Evolutionary conservation across 2,329 filamentous ascomycete species (phyloP), one percentile per base, ranked within the genome.

Genomic region (Ophiostoma ulmi): DNA sequence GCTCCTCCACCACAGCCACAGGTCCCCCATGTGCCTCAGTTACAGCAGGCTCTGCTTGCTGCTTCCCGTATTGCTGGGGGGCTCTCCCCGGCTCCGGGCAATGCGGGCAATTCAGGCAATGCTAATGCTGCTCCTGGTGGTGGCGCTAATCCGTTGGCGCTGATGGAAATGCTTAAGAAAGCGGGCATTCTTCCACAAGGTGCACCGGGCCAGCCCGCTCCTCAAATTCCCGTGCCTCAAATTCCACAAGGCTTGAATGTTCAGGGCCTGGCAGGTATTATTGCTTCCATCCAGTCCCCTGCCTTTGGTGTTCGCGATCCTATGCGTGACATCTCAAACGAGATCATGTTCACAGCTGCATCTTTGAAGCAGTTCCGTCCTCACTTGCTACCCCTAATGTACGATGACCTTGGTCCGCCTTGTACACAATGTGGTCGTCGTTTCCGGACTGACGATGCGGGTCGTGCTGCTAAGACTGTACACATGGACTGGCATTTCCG

Each of bases 401-500:
- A 97, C 77, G 92, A 94, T 72, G 88, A 90, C 26, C 87, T 93
- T 55, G 92, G 94, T 0, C 91, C 93, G 72, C 91, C 94, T 71
- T 99, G 95, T 79, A 92, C 90, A 14, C 94, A 94, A 72, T 99
- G 95, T 78, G 95, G 94, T 35, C 88, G 94, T 72, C 90, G 95
- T 1, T 99, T 99, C 79, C 86, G 86, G 70, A 87, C 87, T 5
- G 91, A 92, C 67, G 87, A 89, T 14, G 88, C 91, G 74, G 94
- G 94, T 14, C 91, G 88, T 76, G 89, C 90, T 77, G 91, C 91
- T 82, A 98, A 98, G 82, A 92, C 90, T 35, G 88, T 90, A 3
- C 95, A 99, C 78, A 90, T 99, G 84, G 95, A 99, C 80, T 99
- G 95, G 95, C 95, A 99, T 80, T 99, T 99, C 81, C 90, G 91